A percentile compares a stretch with the other conserved stretches of the same genome.
phyloP scores from a whole-genome alignment of 495 filamentous ascomycete species.

The Penicillium cinerascens region DNA sequence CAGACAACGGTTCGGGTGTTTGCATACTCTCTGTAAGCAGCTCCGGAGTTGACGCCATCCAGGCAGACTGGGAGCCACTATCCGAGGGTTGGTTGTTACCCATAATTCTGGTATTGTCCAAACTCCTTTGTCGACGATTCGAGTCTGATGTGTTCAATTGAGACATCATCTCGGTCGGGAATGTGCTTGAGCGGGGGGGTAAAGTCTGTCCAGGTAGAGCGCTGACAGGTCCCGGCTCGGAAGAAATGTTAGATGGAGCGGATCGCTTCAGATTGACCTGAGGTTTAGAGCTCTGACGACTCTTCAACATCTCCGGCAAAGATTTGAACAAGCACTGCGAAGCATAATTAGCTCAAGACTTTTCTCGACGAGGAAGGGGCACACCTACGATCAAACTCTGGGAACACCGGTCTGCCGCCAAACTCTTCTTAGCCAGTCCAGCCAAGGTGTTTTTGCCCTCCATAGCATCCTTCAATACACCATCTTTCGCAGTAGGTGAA shows the following conservation, averaged over 20 bases:
- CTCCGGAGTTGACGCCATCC: slow-evolving; percentile 33
- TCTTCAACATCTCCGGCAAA: slow-evolving; percentile 66
- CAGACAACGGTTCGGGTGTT: slow-evolving; percentile 25
- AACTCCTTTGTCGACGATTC: slow-evolving; percentile 28
- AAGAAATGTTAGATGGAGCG: slow-evolving; percentile 27
- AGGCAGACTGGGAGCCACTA: slow-evolving; percentile 22
- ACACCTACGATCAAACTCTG: slow-evolving; percentile 64
- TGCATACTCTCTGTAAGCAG: slow-evolving; percentile 30
- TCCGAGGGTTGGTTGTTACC: slow-evolving; percentile 20
- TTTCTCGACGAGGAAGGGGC: not conserved
- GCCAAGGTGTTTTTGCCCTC: slow-evolving; percentile 79
- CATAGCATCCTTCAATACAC: slow-evolving; percentile 77
- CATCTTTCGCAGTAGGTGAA: slow-evolving; percentile 64
- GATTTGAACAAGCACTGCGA: slow-evolving; percentile 71
- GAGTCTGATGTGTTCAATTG: slow-evolving; percentile 17
- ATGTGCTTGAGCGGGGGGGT: slow-evolving; percentile 47
- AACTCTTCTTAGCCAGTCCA: slow-evolving; percentile 72
- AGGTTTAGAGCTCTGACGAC: slow-evolving; percentile 44
- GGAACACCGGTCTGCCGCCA: slow-evolving; percentile 84
- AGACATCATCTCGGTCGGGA: slow-evolving; percentile 38
- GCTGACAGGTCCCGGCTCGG: slow-evolving; percentile 24
- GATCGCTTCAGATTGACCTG: slow-evolving; percentile 43
- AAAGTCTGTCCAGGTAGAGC: slow-evolving; percentile 27
- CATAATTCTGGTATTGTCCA: slow-evolving; percentile 29
- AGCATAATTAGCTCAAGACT: not conserved